Evolutionary conservation across 805 yeast genomes (phyloP).

Genomic region (Candida awuae): DNA sequence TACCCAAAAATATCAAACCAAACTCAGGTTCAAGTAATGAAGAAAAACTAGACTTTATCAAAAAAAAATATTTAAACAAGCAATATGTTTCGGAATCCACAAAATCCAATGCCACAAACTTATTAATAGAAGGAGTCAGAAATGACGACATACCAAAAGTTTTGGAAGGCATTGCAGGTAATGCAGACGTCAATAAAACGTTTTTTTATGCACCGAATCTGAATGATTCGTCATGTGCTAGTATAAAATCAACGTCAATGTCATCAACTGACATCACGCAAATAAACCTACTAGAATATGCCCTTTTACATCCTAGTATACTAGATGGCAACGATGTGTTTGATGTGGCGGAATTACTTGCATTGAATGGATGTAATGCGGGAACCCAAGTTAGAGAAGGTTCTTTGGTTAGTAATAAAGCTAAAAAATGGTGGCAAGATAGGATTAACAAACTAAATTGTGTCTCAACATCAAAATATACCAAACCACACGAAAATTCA

Average conservation of each 20-base stretch:
- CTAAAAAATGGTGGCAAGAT: slow-evolving; percentile 46
- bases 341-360: slow-evolving; percentile 47
- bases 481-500: neutral
- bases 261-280: slow-evolving; percentile 16
- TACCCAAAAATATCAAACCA: slow-evolving; percentile 22
- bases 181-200: slow-evolving; percentile 39
- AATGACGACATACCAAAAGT: slow-evolving; percentile 40
- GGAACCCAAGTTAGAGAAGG: slow-evolving; percentile 26
- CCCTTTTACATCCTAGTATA: slow-evolving; percentile 34
- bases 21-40: slow-evolving; percentile 32
- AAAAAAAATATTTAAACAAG: slow-evolving; percentile 54
- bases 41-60: slow-evolving; percentile 51
- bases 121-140: slow-evolving; percentile 45
- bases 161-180: slow-evolving; percentile 36
- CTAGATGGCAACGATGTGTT: slow-evolving; percentile 26
- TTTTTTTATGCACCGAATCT: slow-evolving; percentile 23
- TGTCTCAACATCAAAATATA: neutral
- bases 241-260: neutral
- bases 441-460: slow-evolving; percentile 31
- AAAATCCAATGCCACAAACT: slow-evolving; percentile 18
- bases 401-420: slow-evolving; percentile 25
- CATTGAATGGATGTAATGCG: slow-evolving; percentile 47
- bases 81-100: slow-evolving; percentile 31
- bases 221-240: neutral
- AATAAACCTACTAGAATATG: slow-evolving; percentile 39